phyloP scores from a whole-genome alignment of 164 flowering plant species.

The Euptelea pleiosperma region DNA sequence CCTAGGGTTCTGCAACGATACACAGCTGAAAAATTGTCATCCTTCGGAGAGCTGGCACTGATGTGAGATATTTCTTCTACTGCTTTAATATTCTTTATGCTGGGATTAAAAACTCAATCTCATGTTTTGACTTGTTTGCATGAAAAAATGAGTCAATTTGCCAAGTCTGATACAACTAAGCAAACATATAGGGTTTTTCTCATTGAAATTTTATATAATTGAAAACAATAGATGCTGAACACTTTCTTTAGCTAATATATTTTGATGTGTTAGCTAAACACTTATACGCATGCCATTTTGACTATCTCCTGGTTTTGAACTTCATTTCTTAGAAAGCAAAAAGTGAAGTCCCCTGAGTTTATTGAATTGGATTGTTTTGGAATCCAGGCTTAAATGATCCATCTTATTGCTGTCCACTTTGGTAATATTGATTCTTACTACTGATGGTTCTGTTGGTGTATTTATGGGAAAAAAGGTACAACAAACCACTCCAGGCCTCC shows the following conservation, averaged over 20 bases:
- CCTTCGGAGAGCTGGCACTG: conserved; percentile 92
- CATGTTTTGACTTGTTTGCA: no score
- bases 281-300: no score
- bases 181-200: no score
- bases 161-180: no score
- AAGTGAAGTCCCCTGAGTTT: not conserved
- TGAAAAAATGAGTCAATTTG: no score
- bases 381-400: not conserved
- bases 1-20: conserved; percentile 81
- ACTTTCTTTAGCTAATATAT: no score
- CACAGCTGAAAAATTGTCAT: conserved; percentile 90
- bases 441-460: not conserved
- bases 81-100: not conserved
- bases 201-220: no score
- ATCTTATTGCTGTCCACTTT: not conserved
- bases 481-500: conserved; percentile 98
- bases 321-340: not conserved
- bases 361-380: not conserved
- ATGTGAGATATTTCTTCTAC: conserved; percentile 50
- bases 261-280: no score
- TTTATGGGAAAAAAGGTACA: conserved; percentile 57
- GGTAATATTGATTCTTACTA: not conserved
- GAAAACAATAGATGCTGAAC: no score
- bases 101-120: no score
- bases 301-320: not conserved